These are phyloP conservation scores for Apiospora malaysiana DNA, from an alignment of 2,329 filamentous ascomycete species.

Conservation along the genomic window DNA sequence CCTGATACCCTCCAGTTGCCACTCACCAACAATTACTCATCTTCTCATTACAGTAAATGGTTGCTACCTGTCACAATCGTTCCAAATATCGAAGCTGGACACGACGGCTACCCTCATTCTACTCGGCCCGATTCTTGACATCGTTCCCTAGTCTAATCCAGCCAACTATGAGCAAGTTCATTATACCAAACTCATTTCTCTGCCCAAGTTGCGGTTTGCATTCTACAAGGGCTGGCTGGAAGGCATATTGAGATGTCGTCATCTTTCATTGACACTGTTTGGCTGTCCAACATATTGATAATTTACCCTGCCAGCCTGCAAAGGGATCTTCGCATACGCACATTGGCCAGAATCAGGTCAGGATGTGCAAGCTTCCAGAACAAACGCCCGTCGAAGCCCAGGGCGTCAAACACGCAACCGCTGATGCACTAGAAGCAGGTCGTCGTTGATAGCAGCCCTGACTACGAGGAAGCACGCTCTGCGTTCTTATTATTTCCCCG, in stretches of 20 bases:
- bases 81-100: not conserved
- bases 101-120: not conserved
- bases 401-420: slow-evolving; percentile 6
- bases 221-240: not conserved
- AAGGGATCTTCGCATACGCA: not conserved
- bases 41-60: not conserved
- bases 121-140: slow-evolving; percentile 6
- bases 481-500: not conserved
- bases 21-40: not conserved
- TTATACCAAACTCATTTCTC: not conserved
- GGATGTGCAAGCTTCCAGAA: not conserved
- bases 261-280: not conserved
- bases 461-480: not conserved
- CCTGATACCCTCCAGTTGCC: not conserved
- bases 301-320: not conserved
- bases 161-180: not conserved
- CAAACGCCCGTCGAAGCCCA: slow-evolving; percentile 2
- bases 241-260: not conserved
- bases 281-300: not conserved
- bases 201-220: not conserved
- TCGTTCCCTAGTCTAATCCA: not conserved
- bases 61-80: not conserved
- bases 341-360: not conserved
- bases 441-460: not conserved
- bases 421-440: not conserved